Evolutionary conservation across 805 yeast genomes (phyloP).

Genomic region (Nakazawaea holstii): DNA sequence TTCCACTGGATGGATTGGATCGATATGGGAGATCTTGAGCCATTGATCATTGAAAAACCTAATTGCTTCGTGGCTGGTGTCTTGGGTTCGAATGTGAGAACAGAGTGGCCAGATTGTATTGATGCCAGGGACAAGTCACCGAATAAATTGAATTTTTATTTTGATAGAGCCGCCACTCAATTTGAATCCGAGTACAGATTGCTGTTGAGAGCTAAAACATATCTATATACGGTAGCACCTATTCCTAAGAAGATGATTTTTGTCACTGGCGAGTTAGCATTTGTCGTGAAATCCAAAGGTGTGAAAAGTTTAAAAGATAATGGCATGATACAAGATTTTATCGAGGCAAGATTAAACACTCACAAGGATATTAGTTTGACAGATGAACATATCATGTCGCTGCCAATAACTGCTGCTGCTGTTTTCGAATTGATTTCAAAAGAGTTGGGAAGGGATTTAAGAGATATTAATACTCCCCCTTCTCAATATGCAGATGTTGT

Average conservation of each 20-base stretch:
- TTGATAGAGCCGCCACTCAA: constrained; percentile 20
- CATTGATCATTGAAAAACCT: constrained; percentile 32
- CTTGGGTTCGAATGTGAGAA: constrained; percentile 31
- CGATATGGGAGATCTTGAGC: constrained; percentile 37
- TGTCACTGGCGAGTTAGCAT: constrained; percentile 34
- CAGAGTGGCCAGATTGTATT: constrained; percentile 35
- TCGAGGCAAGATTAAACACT: constrained; percentile 22
- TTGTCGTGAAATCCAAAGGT: constrained; percentile 23
- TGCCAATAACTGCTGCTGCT: constrained; percentile 23
- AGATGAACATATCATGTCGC: constrained; percentile 22
- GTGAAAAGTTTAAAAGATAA: constrained; percentile 17
- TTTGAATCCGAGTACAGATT: constrained; percentile 32
- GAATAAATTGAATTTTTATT: constrained; percentile 18
- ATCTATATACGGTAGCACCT: constrained; percentile 36
- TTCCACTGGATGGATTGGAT: constrained; percentile 57
- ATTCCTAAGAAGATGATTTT: constrained; percentile 39
- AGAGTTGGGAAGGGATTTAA: constrained; percentile 24
- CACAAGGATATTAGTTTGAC: constrained; percentile 12
- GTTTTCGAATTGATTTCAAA: constrained; percentile 21
- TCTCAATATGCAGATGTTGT: constrained; percentile 16
- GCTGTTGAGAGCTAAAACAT: constrained; percentile 35
- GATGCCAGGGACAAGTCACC: constrained; percentile 18
- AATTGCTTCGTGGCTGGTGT: constrained; percentile 40
- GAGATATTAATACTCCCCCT: constrained; percentile 19
- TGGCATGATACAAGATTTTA: constrained; percentile 26